Base-by-base conservation (phyloP, 306 rosid genomes). In the Biancaea sappan region DNA sequence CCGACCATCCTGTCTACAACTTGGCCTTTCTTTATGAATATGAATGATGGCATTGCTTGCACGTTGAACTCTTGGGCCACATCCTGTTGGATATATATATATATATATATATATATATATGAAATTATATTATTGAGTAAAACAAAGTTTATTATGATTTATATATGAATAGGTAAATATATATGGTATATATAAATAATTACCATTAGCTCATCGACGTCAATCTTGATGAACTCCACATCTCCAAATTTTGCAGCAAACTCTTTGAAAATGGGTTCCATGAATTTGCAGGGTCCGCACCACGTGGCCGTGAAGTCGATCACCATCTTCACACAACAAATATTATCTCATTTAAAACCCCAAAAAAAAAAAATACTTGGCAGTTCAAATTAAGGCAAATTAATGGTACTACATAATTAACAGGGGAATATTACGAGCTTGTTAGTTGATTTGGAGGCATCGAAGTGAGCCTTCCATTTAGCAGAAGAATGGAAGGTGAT, bases 201-300 rank as follows among this genome's bases (percentile, higher is more conserved):
- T 83, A 91, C 96, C 79, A 66, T 34, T 56, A 93, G 69, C 61
- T 86, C 89, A 32, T 93, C 96, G 4, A 87, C 97, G 19, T 91
- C 97, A 74, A 91, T 82, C 82, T 85, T 79, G 73, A 93, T 44
- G 79, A 91, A 89, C 73, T 84, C 92, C 21, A 86, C 91, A 0
- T 89, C 84, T 0, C 47, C 58, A 81, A 78, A 91, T 69, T 74
- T 86, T n/a, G 76, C 79, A 38, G 91, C 82, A 66, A 80, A 83
- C 46, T 86, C 89, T 73, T 79, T 76, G 65, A 93, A 71, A 13
- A 53, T 47, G 50, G 94, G 94, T 37, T 86, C 89, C 86, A 93
- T 93, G 15, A 35, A 22, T 71, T 84, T 85, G 82, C 98, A 93
- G 47, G 97, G 96, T 77, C 83, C 91, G 56, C 98, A 93, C 97